These are phyloP conservation scores for Endothia cerciana DNA, from an alignment of 2,329 filamentous ascomycete genomes.

Conservation along the genomic window DNA sequence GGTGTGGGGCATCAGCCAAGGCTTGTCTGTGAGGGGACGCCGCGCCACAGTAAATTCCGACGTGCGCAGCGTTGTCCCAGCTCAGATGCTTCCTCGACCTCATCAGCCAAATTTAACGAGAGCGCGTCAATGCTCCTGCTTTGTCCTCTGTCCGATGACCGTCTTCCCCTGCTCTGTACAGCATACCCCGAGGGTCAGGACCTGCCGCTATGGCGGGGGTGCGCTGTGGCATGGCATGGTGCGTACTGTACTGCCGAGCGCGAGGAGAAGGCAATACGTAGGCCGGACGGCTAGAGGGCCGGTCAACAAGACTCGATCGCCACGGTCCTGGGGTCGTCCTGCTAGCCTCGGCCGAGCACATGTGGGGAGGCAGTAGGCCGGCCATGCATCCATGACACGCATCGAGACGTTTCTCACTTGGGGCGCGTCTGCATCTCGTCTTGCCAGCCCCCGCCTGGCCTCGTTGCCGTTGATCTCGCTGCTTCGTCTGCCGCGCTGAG, in stretches of 20 bases:
- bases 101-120: no score
- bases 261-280: no score
- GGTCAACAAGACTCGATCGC: not conserved
- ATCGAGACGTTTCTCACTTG: not conserved
- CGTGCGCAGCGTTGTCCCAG: no score
- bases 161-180: not conserved
- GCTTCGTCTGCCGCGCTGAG: not conserved
- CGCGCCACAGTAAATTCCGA: no score
- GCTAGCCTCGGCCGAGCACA: not conserved
- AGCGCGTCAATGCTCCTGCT: no score
- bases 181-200: no score
- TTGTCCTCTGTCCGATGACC: not conserved
- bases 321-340: not conserved
- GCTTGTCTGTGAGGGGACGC: no score
- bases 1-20: not conserved
- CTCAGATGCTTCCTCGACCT: no score
- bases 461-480: not conserved
- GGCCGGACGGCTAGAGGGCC: no score
- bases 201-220: slow-evolving; percentile 13
- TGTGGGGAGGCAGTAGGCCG: not conserved
- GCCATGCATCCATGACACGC: not conserved
- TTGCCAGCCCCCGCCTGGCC: not conserved
- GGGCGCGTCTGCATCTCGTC: not conserved
- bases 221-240: not conserved
- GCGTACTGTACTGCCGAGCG: no score